Conservation (phyloP, 75 land plant genomes). For the Sequoia sempervirens region DNA sequence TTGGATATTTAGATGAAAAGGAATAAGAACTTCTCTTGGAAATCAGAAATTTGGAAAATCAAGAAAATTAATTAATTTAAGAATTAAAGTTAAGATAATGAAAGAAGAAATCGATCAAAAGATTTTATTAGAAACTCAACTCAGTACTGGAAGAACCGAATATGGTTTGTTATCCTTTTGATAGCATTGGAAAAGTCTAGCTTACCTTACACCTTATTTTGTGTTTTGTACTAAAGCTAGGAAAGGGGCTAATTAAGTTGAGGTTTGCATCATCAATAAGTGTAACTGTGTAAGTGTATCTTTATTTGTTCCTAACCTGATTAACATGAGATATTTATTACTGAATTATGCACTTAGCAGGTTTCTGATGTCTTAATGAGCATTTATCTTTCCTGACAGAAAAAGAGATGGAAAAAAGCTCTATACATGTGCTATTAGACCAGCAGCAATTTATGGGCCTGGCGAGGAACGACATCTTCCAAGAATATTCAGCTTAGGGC, state of each 20-base stretch:
- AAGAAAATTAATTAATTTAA: not conserved
- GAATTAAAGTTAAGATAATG: not conserved
- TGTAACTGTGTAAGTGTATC: not conserved
- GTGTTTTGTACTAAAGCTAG: not conserved
- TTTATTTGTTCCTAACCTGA: not conserved
- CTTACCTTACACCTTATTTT: not conserved
- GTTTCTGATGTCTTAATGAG: not conserved
- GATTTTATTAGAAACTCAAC: not conserved
- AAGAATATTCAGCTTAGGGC: slow-evolving; percentile 64
- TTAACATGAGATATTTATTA: not conserved
- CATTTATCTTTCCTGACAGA: slow-evolving; percentile 25
- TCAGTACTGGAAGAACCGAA: not conserved
- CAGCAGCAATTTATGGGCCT: slow-evolving; percentile 94
- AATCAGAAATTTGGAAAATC: not conserved
- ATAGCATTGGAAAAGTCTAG: not conserved
- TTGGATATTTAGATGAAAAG: not conserved
- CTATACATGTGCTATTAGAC: slow-evolving; percentile 89
- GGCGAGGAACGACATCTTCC: slow-evolving; percentile 85
- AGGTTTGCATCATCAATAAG: not conserved
- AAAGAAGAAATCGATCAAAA: not conserved
- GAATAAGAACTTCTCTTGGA: not conserved
- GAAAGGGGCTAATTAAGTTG: not conserved
- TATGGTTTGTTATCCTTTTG: not conserved
- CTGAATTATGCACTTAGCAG: not conserved
- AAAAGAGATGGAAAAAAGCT: slow-evolving; percentile 50